These are phyloP conservation scores for Neospermospora avenae DNA, from an alignment of 2,329 filamentous ascomycete genomes.

Conservation along the genomic window DNA sequence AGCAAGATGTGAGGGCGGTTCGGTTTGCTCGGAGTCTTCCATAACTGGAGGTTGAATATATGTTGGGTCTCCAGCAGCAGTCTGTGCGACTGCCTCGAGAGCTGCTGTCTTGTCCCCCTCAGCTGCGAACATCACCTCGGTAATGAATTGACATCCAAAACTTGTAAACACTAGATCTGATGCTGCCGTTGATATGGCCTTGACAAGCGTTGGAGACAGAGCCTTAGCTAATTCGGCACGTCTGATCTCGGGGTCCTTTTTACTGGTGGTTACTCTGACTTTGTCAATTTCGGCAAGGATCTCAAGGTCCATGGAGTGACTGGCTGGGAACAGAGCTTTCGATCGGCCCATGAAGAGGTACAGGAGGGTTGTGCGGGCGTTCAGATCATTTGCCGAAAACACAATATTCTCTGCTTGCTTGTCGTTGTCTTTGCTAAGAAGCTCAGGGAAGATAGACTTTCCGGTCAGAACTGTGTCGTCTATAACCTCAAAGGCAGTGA, in stretches of 20 bases:
- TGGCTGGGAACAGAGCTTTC: constrained; percentile 57
- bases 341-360: constrained; percentile 75
- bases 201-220: constrained; percentile 71
- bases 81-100: constrained; percentile 64
- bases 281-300: constrained; percentile 74
- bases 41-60: constrained; percentile 35
- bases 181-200: constrained; percentile 67
- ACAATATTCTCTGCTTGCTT: constrained; percentile 62
- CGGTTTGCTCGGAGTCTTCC: constrained; percentile 32
- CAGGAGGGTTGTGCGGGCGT: constrained; percentile 65
- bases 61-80: constrained; percentile 55
- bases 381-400: constrained; percentile 61
- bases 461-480: constrained; percentile 89
- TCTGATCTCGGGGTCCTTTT: constrained; percentile 79
- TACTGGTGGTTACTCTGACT: constrained; percentile 80
- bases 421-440: constrained; percentile 69
- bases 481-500: constrained; percentile 84
- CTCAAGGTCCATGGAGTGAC: constrained; percentile 63
- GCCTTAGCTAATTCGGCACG: constrained; percentile 72
- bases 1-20: constrained; percentile 50
- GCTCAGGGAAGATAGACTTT: constrained; percentile 83
- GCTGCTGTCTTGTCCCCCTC: constrained; percentile 74
- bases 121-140: constrained; percentile 75
- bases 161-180: constrained; percentile 67
- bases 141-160: constrained; percentile 84